Percentiles rank a stretch among this genome's conserved stretches.
Evolutionary conservation across 2,329 filamentous ascomycete genomes (phyloP).

Genomic region (Cucurbitaria berberidis): DNA sequence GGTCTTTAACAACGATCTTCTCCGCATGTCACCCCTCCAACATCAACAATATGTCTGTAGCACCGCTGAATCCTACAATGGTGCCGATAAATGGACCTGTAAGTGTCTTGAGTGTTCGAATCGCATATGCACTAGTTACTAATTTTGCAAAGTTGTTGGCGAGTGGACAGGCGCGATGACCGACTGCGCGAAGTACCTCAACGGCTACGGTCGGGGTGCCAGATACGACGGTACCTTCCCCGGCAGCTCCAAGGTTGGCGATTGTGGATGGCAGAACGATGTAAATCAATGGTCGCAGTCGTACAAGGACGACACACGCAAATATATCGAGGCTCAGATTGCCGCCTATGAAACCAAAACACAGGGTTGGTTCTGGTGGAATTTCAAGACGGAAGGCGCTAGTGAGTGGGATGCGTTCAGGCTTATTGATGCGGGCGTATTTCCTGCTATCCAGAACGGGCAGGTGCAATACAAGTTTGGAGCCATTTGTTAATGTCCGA

Average conservation of each 20-base stretch:
- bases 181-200: constrained; percentile 60
- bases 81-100: constrained; percentile 66
- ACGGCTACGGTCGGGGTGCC: constrained; percentile 64
- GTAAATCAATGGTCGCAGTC: constrained; percentile 55
- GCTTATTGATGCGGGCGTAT: constrained; percentile 58
- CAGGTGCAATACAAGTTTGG: constrained; percentile 31
- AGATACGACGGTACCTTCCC: constrained; percentile 65
- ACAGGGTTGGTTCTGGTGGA: constrained; percentile 65
- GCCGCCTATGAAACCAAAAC: constrained; percentile 58
- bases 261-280: constrained; percentile 60
- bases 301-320: constrained; percentile 55
- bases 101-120: neutral
- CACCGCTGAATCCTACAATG: constrained; percentile 56
- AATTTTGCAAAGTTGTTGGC: constrained; percentile 58
- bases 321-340: constrained; percentile 63
- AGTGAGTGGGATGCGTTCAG: constrained; percentile 61
- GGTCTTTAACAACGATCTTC: constrained; percentile 61
- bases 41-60: constrained; percentile 65
- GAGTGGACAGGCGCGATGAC: constrained; percentile 74
- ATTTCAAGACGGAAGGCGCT: constrained; percentile 62
- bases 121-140: neutral
- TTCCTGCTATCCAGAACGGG: constrained; percentile 47
- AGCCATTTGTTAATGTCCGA: constrained; percentile 21
- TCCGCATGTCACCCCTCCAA: constrained; percentile 57
- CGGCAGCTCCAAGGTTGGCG: constrained; percentile 57